These are phyloP conservation scores for Hypoxylon sp. DNA, from an alignment of 2,329 filamentous ascomycete species.

Conservation along the genomic window DNA sequence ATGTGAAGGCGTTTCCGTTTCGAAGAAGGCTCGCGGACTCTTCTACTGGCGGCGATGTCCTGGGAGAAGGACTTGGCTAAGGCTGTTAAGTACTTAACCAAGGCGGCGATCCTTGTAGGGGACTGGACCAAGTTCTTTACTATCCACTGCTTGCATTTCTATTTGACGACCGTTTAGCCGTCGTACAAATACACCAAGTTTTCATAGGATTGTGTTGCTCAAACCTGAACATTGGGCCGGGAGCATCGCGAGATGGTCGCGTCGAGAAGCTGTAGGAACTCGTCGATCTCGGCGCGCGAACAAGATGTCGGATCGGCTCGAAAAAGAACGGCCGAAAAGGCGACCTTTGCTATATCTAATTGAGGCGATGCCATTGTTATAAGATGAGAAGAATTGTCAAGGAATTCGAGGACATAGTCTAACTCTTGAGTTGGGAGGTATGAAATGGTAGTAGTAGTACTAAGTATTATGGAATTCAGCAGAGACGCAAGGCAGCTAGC, in stretches of 20 bases:
- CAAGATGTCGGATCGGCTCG: constrained; percentile 77
- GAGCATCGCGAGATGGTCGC: constrained; percentile 75
- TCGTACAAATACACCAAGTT: constrained; percentile 48
- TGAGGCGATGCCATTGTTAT: constrained; percentile 70
- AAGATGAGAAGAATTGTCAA: not conserved
- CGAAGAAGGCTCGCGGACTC: constrained; percentile 59
- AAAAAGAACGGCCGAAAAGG: constrained; percentile 77
- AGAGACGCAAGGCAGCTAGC: constrained; percentile 15
- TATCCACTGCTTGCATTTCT: constrained; percentile 92
- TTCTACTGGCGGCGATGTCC: constrained; percentile 46
- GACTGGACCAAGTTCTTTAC: constrained; percentile 76
- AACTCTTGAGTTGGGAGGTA: constrained; percentile 11
- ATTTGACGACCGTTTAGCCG: constrained; percentile 50
- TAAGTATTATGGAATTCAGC: constrained; percentile 7
- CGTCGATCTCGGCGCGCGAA: constrained; percentile 72
- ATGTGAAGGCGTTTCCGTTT: constrained; percentile 77
- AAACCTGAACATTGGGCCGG: constrained; percentile 88
- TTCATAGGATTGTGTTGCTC: constrained; percentile 57
- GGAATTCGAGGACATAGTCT: constrained; percentile 17
- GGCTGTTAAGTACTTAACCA: constrained; percentile 79
- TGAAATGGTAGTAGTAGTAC: not conserved
- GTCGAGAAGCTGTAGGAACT: constrained; percentile 73
- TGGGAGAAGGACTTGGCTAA: constrained; percentile 67
- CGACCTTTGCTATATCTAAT: constrained; percentile 79
- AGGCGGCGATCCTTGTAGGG: constrained; percentile 67